Evolutionary conservation across 495 filamentous ascomycete species (phyloP).

Genomic region (Penicillium cataractarum): DNA sequence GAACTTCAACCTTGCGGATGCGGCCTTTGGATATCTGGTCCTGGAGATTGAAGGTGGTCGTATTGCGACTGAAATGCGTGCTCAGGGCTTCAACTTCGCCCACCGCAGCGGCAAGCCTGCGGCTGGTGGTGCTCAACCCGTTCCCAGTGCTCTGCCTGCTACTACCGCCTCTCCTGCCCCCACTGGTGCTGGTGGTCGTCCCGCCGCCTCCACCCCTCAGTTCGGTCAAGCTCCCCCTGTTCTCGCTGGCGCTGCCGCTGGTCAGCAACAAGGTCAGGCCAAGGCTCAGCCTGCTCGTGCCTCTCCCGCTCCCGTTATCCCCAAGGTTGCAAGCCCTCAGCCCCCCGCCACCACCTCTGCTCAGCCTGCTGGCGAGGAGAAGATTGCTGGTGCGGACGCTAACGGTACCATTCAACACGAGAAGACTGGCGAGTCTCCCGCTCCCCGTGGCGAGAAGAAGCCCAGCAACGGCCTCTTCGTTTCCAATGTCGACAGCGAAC

Average conservation of each 20-base stretch:
- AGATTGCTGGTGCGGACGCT: slow-evolving; percentile 34
- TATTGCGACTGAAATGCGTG: slow-evolving; percentile 97
- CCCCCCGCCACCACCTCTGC: slow-evolving; percentile 41
- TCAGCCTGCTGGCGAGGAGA: slow-evolving; percentile 42
- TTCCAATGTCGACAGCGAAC: slow-evolving; percentile 73
- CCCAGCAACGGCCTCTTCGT: slow-evolving; percentile 82
- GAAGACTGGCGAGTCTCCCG: slow-evolving; percentile 44
- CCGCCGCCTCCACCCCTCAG: slow-evolving; percentile 41
- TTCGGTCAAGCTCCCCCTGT: slow-evolving; percentile 46
- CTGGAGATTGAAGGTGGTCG: slow-evolving; percentile 91
- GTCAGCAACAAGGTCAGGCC: slow-evolving; percentile 41
- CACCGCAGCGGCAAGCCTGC: slow-evolving; percentile 68
- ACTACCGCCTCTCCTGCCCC: slow-evolving; percentile 48
- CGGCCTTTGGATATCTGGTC: slow-evolving; percentile 94
- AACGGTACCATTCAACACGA: slow-evolving; percentile 44
- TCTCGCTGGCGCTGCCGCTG: slow-evolving; percentile 36
- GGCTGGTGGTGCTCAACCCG: slow-evolving; percentile 42
- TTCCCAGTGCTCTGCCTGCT: slow-evolving; percentile 35
- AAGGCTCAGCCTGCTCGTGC: slow-evolving; percentile 45
- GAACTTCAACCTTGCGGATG: slow-evolving; percentile 99
- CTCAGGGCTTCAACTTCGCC: slow-evolving; percentile 99
- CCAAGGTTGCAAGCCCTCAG: slow-evolving; percentile 61
- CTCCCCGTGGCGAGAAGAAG: slow-evolving; percentile 51
- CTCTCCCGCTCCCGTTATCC: slow-evolving; percentile 54
- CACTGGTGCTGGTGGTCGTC: slow-evolving; percentile 30